Base-by-base conservation (phyloP, 306 rosid species). In the Gastrolobium villosum region DNA sequence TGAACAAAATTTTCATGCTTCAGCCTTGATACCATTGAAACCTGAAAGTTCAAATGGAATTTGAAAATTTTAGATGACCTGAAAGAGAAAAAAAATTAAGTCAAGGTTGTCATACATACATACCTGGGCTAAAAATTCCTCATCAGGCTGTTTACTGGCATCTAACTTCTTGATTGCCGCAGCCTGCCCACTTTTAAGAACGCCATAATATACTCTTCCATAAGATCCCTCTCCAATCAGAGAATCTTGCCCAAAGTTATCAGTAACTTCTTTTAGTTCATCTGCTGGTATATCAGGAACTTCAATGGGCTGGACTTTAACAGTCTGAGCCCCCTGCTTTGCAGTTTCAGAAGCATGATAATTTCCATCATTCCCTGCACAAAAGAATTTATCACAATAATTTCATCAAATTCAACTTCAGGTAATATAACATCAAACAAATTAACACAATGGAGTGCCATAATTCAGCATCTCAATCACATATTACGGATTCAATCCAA, bases 181-280 rank as follows among this genome's bases (percentile, higher is more conserved):
- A 55, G 81, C 82, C 81, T 86, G 89, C 36, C 86, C 98, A 78
- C 77, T 94, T 84, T 88, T 85, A 73, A 94, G 92, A 49, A 85
- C 65, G 7, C 97, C 98, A 83, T 84, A 86, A 77, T 90, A 92
- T 45, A 94, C 97, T 82, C 94, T 84, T 63, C 98, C 98, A 76
- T 89, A 94, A 6, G 98, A 94, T 32, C 98, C 98, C 87, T 94
- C 98, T 80, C 98, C 98, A 80, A 94, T 90, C 85, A 94, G 78
- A 82, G 94, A 74, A 77, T 75, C 84, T 72, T 93, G 82, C 67
- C 94, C 93, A 84, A 87, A 94, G 80, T 79, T 81, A 30, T 90
- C 93, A 0, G 98, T 92, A 54, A 92, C 73, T 70, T 92, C 96
- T 88, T 89, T 92, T 34, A 90, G 90, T 81, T 94, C 98, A 48